Percentiles rank a stretch among this genome's conserved stretches.
phyloP scores from a whole-genome alignment of 2,329 filamentous ascomycete genomes.

The Calonectria multiphialidica region DNA sequence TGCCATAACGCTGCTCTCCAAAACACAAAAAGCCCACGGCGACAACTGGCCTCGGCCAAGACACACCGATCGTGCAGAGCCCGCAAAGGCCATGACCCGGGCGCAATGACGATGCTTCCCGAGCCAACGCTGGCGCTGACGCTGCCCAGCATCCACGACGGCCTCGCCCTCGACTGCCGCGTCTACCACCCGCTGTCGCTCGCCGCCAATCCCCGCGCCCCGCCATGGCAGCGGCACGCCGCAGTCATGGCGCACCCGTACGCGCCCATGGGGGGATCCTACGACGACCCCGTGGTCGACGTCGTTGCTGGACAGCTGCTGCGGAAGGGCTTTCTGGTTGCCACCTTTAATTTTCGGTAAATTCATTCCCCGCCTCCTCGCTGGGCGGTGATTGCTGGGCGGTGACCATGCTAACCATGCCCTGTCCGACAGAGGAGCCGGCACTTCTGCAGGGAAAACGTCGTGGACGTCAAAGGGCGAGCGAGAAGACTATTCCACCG shows the following conservation, averaged over 20 bases:
- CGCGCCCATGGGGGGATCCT: slow-evolving; percentile 86
- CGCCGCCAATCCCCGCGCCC: slow-evolving; percentile 45
- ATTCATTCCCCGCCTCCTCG: not conserved
- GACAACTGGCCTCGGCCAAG: not conserved
- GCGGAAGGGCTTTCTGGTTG: slow-evolving; percentile 79
- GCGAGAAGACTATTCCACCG: slow-evolving; percentile 83
- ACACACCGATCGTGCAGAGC: not conserved
- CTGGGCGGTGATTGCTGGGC: not conserved
- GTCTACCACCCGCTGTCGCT: slow-evolving; percentile 78
- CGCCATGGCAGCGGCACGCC: slow-evolving; percentile 61
- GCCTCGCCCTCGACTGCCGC: slow-evolving; percentile 81
- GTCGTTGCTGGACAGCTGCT: slow-evolving; percentile 74
- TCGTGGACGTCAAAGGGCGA: slow-evolving; percentile 91
- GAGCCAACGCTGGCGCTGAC: slow-evolving; percentile 75
- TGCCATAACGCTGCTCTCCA: not conserved
- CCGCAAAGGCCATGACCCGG: slow-evolving; percentile 25
- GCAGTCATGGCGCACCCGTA: slow-evolving; percentile 90
- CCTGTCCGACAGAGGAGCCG: slow-evolving; percentile 74
- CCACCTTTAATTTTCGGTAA: slow-evolving; percentile 92
- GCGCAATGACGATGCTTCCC: slow-evolving; percentile 65
- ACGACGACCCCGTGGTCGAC: slow-evolving; percentile 85
- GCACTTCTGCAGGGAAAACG: slow-evolving; percentile 79
- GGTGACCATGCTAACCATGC: not conserved
- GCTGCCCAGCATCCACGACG: slow-evolving; percentile 88
- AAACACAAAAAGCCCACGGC: not conserved